phyloP scores from a whole-genome alignment of 345 rosid species.

The Cochlearia excelsa region DNA sequence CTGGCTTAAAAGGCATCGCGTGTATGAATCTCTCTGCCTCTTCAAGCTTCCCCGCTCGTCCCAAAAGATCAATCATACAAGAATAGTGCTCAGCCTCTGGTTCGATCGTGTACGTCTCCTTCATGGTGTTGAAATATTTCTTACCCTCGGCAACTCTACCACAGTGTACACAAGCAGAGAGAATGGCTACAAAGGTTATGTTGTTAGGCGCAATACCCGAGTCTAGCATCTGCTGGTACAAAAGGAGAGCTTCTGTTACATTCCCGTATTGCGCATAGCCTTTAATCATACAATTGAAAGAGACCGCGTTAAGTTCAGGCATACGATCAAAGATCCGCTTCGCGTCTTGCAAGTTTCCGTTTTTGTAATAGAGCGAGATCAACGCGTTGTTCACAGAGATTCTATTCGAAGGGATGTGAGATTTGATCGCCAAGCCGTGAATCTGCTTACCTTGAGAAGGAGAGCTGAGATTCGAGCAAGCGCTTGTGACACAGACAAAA shows the following conservation, averaged over 20 bases:
- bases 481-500: constrained; percentile 71
- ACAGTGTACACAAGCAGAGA: constrained; percentile 82
- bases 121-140: constrained; percentile 64
- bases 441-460: constrained; percentile 78
- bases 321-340: constrained; percentile 65
- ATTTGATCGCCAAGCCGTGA: constrained; percentile 68
- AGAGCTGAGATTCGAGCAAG: constrained; percentile 73
- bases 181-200: constrained; percentile 78
- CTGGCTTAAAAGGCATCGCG: constrained; percentile 67
- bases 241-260: constrained; percentile 52
- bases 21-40: constrained; percentile 78
- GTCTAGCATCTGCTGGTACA: constrained; percentile 66
- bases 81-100: constrained; percentile 89
- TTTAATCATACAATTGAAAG: constrained; percentile 74
- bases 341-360: constrained; percentile 68
- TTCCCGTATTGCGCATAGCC: constrained; percentile 78
- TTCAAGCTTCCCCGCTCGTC: constrained; percentile 71
- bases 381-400: constrained; percentile 70
- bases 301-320: constrained; percentile 60
- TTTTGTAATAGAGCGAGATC: constrained; percentile 68
- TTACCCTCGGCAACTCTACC: constrained; percentile 68
- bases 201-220: constrained; percentile 51
- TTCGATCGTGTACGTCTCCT: constrained; percentile 56
- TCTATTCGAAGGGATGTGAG: constrained; percentile 59
- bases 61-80: constrained; percentile 83